These are phyloP conservation scores for Ananas comosus DNA, from an alignment of 176 grass and related monocot genomes.

Conservation along the genomic window DNA sequence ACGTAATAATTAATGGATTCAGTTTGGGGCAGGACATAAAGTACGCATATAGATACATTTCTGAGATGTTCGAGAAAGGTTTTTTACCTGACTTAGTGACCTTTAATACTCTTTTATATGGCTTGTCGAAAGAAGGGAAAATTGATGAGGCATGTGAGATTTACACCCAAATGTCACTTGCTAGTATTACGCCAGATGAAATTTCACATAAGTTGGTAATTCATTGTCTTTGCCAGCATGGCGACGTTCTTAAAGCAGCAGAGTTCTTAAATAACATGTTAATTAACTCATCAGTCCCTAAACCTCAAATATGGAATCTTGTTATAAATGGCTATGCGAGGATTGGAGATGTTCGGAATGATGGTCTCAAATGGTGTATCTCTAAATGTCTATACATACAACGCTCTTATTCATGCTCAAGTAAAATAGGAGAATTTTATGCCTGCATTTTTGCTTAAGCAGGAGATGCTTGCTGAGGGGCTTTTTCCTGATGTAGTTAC, in stretches of 20 bases:
- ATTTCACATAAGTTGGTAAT: conserved; percentile 33
- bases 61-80: conserved; percentile 47
- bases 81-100: conserved; percentile 31
- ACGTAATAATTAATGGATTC: conserved; percentile 42
- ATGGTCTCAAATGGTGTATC: conserved; percentile 23
- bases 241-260: conserved; percentile 18
- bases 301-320: conserved; percentile 40
- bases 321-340: conserved; percentile 34
- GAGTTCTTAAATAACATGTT: conserved; percentile 31
- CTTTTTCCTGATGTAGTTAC: conserved; percentile 40
- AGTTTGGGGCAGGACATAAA: conserved; percentile 26
- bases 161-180: conserved; percentile 28
- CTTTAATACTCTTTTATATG: conserved; percentile 42
- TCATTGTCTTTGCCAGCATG: conserved; percentile 35
- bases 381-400: conserved; percentile 41
- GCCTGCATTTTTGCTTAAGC: conserved; percentile 26
- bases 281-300: conserved; percentile 17
- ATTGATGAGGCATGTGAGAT: conserved; percentile 36
- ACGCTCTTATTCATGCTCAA: conserved; percentile 38
- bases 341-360: conserved; percentile 18
- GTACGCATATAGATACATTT: conserved; percentile 19
- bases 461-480: conserved; percentile 32
- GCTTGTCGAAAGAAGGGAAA: conserved; percentile 31
- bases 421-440: conserved; percentile 23
- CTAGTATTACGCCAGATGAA: conserved; percentile 29